These are phyloP conservation scores for Picochlorum sp. DNA, from an alignment of 139 green algal species.

Conservation along the genomic window DNA sequence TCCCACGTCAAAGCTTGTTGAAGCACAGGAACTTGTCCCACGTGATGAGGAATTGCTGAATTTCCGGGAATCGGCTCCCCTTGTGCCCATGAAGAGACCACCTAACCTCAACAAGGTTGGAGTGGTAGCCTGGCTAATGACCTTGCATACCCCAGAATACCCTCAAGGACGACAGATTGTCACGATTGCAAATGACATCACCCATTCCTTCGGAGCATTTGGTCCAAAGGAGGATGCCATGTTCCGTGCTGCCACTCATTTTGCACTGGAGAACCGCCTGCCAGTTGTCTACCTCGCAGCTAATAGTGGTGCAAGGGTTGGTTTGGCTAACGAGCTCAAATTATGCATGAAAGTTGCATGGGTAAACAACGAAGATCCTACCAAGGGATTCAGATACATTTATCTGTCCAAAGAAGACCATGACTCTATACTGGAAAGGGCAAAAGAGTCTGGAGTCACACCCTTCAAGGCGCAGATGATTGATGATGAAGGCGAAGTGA, in stretches of 20 bases:
- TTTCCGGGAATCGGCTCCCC: not conserved
- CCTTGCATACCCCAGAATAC: slow-evolving; percentile 81
- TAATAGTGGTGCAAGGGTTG: slow-evolving; percentile 88
- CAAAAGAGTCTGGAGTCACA: not conserved
- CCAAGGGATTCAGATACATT: slow-evolving; percentile 83
- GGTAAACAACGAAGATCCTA: slow-evolving; percentile 52
- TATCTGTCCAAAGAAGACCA: slow-evolving; percentile 87
- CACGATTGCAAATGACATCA: slow-evolving; percentile 96
- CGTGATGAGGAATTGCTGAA: not conserved
- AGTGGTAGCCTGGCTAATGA: slow-evolving; percentile 87
- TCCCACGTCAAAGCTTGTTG: slow-evolving; percentile 53
- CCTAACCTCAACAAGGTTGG: slow-evolving; percentile 73
- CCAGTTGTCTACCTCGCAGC: slow-evolving; percentile 93
- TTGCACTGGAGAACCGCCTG: slow-evolving; percentile 64
- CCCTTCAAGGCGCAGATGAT: slow-evolving; percentile 17
- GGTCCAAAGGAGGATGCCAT: slow-evolving; percentile 81
- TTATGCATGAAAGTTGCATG: slow-evolving; percentile 68
- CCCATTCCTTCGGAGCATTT: slow-evolving; percentile 82
- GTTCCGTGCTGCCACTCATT: slow-evolving; percentile 75
- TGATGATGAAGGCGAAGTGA: slow-evolving; percentile 19
- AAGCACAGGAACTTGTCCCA: slow-evolving; percentile 65
- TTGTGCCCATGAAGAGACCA: slow-evolving; percentile 17
- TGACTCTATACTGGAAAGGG: slow-evolving; percentile 19
- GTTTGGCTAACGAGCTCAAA: slow-evolving; percentile 83
- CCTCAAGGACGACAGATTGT: slow-evolving; percentile 68